These are phyloP conservation scores for Fomitopsis serialis DNA, from an alignment of 768 basidiomycete genomes.

Conservation along the genomic window DNA sequence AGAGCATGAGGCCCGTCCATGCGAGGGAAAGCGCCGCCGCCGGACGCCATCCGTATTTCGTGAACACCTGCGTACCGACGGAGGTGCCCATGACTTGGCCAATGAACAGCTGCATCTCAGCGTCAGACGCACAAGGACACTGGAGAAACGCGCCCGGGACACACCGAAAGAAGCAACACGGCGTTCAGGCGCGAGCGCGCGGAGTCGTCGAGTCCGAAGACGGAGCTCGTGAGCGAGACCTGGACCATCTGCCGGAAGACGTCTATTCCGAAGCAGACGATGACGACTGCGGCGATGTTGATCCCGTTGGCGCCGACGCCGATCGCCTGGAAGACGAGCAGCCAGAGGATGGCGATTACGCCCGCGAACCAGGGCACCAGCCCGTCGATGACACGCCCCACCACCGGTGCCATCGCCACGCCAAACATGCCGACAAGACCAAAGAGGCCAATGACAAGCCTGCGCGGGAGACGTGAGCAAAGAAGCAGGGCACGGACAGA, in stretches of 20 bases:
- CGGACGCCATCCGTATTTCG: conserved; percentile 64
- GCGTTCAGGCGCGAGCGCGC: conserved; percentile 64
- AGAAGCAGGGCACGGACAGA: conserved; percentile 3
- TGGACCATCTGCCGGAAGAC: conserved; percentile 70
- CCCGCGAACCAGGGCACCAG: conserved; percentile 78
- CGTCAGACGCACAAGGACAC: neutral
- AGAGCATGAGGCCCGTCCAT: conserved; percentile 49
- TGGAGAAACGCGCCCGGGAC: conserved; percentile 8
- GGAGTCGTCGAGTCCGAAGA: conserved; percentile 26
- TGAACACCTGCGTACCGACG: conserved; percentile 67
- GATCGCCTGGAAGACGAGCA: conserved; percentile 51
- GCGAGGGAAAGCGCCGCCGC: conserved; percentile 57
- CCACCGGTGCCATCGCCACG: conserved; percentile 62
- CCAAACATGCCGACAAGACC: conserved; percentile 51
- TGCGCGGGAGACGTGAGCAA: conserved; percentile 16
- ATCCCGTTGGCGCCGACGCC: conserved; percentile 68
- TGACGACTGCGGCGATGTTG: conserved; percentile 63
- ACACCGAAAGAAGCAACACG: conserved; percentile 62
- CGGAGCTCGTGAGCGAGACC: conserved; percentile 55
- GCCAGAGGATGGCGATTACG: conserved; percentile 43
- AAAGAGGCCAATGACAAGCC: conserved; percentile 42
- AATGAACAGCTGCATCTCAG: conserved; percentile 43
- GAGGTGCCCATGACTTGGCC: conserved; percentile 84
- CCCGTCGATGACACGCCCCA: conserved; percentile 63
- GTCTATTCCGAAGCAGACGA: conserved; percentile 69